Conservation (phyloP, 306 rosid species). For the Mimosa pudica region DNA sequence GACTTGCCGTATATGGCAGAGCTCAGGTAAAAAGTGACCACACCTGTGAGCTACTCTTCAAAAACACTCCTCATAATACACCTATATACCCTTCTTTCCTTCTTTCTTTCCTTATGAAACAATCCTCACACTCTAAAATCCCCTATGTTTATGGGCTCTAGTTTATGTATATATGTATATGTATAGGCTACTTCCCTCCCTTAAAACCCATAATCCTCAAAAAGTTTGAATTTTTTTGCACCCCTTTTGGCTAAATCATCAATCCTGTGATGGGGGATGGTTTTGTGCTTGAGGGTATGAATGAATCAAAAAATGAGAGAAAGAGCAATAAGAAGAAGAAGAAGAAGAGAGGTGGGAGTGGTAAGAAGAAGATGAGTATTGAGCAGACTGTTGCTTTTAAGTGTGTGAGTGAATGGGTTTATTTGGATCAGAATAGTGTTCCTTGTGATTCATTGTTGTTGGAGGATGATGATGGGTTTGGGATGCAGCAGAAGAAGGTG, state of each 20-base stretch:
- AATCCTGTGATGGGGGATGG: constrained; percentile 63
- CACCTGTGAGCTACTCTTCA: too few relatives aligned
- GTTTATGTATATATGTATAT: too few relatives aligned
- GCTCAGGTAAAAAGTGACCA: background rate
- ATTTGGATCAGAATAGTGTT: constrained; percentile 55
- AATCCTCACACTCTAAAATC: too few relatives aligned
- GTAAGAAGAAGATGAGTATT: constrained; percentile 88
- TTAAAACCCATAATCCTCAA: background rate
- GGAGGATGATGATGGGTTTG: constrained; percentile 79
- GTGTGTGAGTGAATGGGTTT: constrained; percentile 83
- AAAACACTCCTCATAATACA: too few relatives aligned
- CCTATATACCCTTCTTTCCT: too few relatives aligned
- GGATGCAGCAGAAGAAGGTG: constrained; percentile 58
- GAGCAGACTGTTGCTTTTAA: constrained; percentile 77
- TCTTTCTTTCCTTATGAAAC: background rate
- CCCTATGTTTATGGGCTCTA: too few relatives aligned
- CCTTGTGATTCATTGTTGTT: constrained; percentile 49
- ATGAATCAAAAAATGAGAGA: constrained; percentile 41
- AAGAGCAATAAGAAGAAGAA: constrained; percentile 50
- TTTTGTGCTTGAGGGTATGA: constrained; percentile 24
- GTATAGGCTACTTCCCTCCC: constrained; percentile 9
- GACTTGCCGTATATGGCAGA: constrained; percentile 9
- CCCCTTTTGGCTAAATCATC: constrained; percentile 4
- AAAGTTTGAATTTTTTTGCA: background rate
- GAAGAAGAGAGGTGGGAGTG: constrained; percentile 81